Evolutionary conservation across 1,284 basidiomycete species (phyloP).

Genomic region (Trichosporon asahii): DNA sequence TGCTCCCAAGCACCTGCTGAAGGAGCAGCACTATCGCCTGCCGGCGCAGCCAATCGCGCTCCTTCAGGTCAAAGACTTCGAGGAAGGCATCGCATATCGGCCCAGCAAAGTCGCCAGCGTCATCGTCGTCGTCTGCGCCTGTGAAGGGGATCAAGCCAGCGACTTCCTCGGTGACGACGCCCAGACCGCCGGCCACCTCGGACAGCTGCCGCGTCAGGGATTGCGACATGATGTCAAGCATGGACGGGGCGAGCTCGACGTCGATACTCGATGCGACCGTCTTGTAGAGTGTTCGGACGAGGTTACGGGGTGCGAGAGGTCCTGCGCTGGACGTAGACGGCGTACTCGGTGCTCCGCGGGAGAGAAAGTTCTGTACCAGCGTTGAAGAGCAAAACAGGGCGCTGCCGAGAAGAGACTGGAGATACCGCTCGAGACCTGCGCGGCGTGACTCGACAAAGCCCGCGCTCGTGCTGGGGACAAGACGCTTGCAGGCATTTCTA

Average conservation of each 20-base stretch:
- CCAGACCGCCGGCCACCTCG: constrained; percentile 74
- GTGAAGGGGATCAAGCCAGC: constrained; percentile 22
- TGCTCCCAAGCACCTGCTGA: constrained; percentile 90
- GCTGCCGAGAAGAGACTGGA: constrained; percentile 72
- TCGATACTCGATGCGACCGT: constrained; percentile 68
- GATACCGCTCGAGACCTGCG: constrained; percentile 76
- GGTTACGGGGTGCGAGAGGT: constrained; percentile 55
- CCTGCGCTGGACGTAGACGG: not conserved
- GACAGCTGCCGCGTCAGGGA: constrained; percentile 76
- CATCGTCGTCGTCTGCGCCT: constrained; percentile 70
- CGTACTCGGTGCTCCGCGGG: constrained; percentile 53
- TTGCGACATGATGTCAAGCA: constrained; percentile 76
- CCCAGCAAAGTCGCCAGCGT: constrained; percentile 82
- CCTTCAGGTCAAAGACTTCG: constrained; percentile 89
- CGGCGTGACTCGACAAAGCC: constrained; percentile 75
- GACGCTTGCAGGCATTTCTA: constrained; percentile 83
- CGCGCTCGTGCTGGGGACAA: constrained; percentile 75
- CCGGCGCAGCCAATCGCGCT: constrained; percentile 90
- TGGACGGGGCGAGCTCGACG: constrained; percentile 87
- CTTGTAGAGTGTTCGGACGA: constrained; percentile 79
- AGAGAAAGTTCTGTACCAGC: constrained; percentile 81
- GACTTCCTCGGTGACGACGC: constrained; percentile 67
- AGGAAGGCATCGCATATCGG: constrained; percentile 92
- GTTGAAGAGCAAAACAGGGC: constrained; percentile 74
- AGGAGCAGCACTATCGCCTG: constrained; percentile 94